Evolutionary conservation across 306 rosid species (phyloP), one percentile per base, ranked within the genome.

Genomic region (Macrotyloma uniflorum): DNA sequence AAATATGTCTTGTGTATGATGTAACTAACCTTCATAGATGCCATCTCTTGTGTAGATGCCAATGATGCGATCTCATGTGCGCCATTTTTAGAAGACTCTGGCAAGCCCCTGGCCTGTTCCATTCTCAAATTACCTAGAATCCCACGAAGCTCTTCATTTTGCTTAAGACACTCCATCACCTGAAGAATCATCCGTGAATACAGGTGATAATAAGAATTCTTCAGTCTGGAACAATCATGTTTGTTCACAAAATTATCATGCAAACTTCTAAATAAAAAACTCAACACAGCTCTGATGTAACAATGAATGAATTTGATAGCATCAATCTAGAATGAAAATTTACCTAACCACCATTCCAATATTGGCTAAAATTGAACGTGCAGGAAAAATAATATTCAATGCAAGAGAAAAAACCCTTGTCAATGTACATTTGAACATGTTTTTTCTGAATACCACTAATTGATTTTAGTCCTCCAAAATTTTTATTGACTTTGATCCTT

Each of bases 131-230:
- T 85, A 67, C 89, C 93, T 40, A 95, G 70, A 54, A 85, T 71
- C 79, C 76, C 86, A 46, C 98, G 91, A 70, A 95, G 98, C 85
- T 87, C 98, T 81, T 91, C 97, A 76, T 95, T 92, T 80, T 92
- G 91, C 88, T 92, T 88, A 50, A 92, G 93, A 84, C 98, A 92
- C 71, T 91, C 93, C 81, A 89, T 91, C 85, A 94, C 95, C 98
- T 92, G 81, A 71, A 79, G 78, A 82, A 79, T 69, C 67, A 63
- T 78, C 74, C 7, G 71, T 66, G 23, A 43, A 67, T 70, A 19
- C 67, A 72, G 28, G 49, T 40, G 70, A 58, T 33, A 7, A 5
- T 20, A 11, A 38, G 13, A 32, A 22, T 49, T 40, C n/a, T 58
- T 54, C 42, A 38, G 78, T 51, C 78, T 51, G 50, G 64, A 73